Percentiles rank a stretch among this genome's conserved stretches.
Conservation (phyloP, 805 yeast genomes). For the Grigorovia transvaalensis region DNA sequence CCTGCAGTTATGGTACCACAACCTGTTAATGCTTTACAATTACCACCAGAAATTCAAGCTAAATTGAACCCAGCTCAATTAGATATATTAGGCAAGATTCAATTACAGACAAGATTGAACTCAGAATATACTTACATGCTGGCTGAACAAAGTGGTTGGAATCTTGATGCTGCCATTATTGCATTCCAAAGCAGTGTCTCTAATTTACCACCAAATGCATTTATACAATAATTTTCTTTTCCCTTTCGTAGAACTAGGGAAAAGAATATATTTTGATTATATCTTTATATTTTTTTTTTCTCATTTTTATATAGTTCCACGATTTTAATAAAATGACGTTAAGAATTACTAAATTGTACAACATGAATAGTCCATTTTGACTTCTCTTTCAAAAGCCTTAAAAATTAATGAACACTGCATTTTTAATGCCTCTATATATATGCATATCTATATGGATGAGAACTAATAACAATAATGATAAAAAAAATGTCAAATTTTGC, state of each 20-base stretch:
- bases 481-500: neutral
- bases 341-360: no score
- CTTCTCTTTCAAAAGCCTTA: no score
- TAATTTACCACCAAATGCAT: conserved; percentile 52
- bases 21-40: conserved; percentile 28
- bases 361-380: no score
- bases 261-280: no score
- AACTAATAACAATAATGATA: no score
- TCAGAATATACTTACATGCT: conserved; percentile 72
- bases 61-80: conserved; percentile 48
- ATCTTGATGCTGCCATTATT: conserved; percentile 54
- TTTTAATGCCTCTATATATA: no score
- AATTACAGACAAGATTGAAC: conserved; percentile 63
- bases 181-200: conserved; percentile 60
- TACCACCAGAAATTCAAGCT: conserved; percentile 46
- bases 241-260: no score
- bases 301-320: no score
- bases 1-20: conserved; percentile 1
- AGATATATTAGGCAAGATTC: conserved; percentile 52
- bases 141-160: conserved; percentile 83
- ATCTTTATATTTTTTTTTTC: no score
- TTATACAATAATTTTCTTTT: conserved; percentile 15
- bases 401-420: no score
- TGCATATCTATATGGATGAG: no score
- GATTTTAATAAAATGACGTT: no score